Percentiles rank a stretch among this genome's conserved stretches.
Evolutionary conservation across 179 eudicot genomes (phyloP).

Genomic region (Carnegiea gigantea): DNA sequence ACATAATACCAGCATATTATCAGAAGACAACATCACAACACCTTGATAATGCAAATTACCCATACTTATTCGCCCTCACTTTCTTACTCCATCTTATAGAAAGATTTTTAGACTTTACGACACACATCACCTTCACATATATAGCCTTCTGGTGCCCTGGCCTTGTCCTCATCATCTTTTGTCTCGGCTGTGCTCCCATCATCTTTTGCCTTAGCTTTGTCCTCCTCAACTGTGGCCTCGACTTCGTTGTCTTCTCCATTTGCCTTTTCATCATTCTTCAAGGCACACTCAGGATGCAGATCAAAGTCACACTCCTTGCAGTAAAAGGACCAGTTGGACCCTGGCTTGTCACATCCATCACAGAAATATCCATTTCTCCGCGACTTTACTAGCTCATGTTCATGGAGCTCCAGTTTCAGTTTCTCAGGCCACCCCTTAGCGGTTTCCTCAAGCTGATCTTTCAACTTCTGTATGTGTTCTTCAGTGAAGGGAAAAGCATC

Average conservation of each 20-base stretch:
- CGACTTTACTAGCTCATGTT: conserved; percentile 57
- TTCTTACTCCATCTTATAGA: not conserved
- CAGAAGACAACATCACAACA: not conserved
- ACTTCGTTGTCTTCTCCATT: conserved; percentile 9
- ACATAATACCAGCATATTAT: not conserved
- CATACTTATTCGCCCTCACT: not conserved
- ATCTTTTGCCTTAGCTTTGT: not conserved
- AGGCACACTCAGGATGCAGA: conserved; percentile 73
- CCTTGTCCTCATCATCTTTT: too few species aligned
- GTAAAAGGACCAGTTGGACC: conserved; percentile 49
- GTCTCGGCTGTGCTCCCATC: not conserved
- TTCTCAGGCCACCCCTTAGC: conserved; percentile 73
- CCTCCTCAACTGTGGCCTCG: not conserved
- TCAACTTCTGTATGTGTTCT: conserved; percentile 41
- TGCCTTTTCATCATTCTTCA: conserved; percentile 23
- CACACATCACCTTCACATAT: conserved; percentile 68
- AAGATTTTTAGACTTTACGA: conserved; percentile 33
- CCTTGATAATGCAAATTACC: not conserved
- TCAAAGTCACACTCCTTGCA: conserved; percentile 67
- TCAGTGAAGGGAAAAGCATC: conserved; percentile 82
- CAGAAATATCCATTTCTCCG: conserved; percentile 31
- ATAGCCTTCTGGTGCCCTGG: conserved; percentile 46
- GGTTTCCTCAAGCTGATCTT: conserved; percentile 36
- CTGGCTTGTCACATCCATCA: conserved; percentile 30
- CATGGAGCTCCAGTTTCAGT: conserved; percentile 47